Conservation (phyloP, 345 rosid genomes). For the Zanthoxylum bungeanum region DNA sequence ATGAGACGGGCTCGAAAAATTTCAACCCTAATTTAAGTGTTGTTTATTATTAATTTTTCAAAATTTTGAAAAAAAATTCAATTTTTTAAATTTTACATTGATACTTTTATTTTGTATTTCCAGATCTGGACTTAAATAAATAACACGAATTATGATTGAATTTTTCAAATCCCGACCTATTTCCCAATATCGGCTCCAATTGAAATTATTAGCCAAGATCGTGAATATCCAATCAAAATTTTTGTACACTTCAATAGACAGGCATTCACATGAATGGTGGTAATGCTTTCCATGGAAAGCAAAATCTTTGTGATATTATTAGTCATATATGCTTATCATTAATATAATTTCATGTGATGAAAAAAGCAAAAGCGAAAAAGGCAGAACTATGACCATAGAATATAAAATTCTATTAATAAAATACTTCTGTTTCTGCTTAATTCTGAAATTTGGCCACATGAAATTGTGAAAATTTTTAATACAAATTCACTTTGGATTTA, state of each 20-base stretch:
- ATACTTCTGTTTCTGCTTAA: no score
- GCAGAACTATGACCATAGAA: no score
- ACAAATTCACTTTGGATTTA: conserved; percentile 22
- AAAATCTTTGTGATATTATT: conserved; percentile 5
- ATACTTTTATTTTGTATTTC: no score
- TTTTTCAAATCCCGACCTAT: no score
- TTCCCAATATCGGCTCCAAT: no score
- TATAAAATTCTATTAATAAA: no score
- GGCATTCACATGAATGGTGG: conserved; percentile 35
- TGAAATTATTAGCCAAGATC: conserved; percentile 16
- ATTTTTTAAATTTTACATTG: no score
- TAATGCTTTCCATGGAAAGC: conserved; percentile 23
- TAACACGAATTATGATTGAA: background rate
- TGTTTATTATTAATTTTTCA: no score
- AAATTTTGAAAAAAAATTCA: no score
- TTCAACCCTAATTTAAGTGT: no score
- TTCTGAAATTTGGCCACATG: no score
- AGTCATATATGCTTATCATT: conserved; percentile 25
- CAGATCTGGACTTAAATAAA: background rate
- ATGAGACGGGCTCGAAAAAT: no score
- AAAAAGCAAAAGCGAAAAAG: conserved; percentile 28
- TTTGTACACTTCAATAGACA: conserved; percentile 31
- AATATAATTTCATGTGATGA: conserved; percentile 18
- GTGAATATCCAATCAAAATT: conserved; percentile 23
- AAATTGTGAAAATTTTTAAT: conserved; percentile 10